A percentile compares a stretch with the other conserved stretches of the same genome.
Conservation (phyloP, 768 basidiomycete genomes). For the Dacryopinax primogenitus region DNA sequence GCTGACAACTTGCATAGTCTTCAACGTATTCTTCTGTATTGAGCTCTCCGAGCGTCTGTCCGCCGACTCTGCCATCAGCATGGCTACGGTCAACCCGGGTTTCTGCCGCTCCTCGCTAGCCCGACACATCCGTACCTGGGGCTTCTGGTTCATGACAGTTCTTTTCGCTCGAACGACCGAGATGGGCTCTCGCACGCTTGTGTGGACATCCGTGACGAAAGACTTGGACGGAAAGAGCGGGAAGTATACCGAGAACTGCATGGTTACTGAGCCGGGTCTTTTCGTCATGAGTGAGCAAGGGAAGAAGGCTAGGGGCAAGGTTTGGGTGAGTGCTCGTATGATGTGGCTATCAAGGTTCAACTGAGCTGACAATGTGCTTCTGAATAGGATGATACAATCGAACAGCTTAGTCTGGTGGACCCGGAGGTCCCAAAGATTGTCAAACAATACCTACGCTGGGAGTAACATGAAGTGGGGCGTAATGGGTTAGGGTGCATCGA, state of each 20-base stretch:
- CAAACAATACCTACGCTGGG: neutral
- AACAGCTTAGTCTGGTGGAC: neutral
- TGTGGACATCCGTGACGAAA: constrained; percentile 3
- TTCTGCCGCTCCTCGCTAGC: constrained; percentile 11
- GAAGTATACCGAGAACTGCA: constrained; percentile 1
- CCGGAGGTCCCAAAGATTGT: neutral
- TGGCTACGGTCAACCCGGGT: constrained; percentile 12
- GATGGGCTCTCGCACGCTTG: constrained; percentile 4
- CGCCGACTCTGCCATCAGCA: neutral
- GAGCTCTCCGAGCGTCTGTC: constrained; percentile 8
- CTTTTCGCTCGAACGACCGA: constrained; percentile 11
- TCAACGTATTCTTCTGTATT: constrained; percentile 13
- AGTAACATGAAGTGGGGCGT: no score
- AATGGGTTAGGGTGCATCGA: no score
- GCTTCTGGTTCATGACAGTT: neutral
- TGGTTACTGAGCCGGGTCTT: constrained; percentile 3
- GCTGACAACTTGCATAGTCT: neutral
- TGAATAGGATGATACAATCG: neutral
- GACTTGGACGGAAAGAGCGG: constrained; percentile 8
- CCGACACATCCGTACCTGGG: neutral
- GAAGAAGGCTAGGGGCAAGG: neutral
- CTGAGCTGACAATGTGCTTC: neutral
- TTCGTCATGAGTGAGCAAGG: neutral
- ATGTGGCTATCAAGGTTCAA: neutral
- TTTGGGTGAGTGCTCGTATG: neutral